These are phyloP conservation scores for Pestalotiopsis sp. DNA, from an alignment of 2,329 filamentous ascomycete species.

Conservation along the genomic window DNA sequence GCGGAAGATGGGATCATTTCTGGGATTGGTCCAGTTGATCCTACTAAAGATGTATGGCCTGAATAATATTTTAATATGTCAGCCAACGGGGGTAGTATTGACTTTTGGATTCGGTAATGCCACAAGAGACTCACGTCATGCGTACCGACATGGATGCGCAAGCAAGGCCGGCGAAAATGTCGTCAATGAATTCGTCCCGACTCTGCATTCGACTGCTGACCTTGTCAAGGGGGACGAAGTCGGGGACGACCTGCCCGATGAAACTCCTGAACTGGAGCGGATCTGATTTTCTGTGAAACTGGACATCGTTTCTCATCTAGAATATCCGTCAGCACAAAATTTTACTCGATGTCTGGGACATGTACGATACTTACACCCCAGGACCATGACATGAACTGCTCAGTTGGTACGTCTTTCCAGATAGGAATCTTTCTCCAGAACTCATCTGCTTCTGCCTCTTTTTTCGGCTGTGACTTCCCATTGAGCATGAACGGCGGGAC, in stretches of 20 bases:
- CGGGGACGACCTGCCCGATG: conserved; percentile 51
- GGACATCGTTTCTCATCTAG: conserved; percentile 52
- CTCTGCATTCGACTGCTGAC: conserved; percentile 39
- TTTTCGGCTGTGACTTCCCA: neutral
- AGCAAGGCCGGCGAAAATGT: conserved; percentile 55
- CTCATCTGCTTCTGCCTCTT: conserved; percentile 26
- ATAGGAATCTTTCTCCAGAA: conserved; percentile 55
- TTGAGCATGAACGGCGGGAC: neutral
- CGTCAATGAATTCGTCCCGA: conserved; percentile 55
- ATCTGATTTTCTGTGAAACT: conserved; percentile 35
- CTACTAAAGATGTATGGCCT: conserved; percentile 61
- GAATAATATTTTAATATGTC: neutral
- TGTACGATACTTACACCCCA: conserved; percentile 49
- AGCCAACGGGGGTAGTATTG: neutral
- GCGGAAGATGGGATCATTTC: conserved; percentile 60
- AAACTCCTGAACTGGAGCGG: conserved; percentile 48
- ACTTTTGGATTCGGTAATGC: too few relatives aligned
- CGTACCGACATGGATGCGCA: conserved; percentile 62
- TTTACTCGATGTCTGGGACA: conserved; percentile 11
- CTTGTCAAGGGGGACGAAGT: conserved; percentile 44
- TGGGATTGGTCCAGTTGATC: conserved; percentile 61
- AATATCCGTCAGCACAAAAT: conserved; percentile 10
- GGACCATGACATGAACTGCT: conserved; percentile 54
- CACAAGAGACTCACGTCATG: conserved; percentile 45
- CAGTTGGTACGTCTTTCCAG: conserved; percentile 49